Evolutionary conservation across 768 basidiomycete species (phyloP), one percentile per base, ranked within the genome.

Genomic region (Cyathus striatus): DNA sequence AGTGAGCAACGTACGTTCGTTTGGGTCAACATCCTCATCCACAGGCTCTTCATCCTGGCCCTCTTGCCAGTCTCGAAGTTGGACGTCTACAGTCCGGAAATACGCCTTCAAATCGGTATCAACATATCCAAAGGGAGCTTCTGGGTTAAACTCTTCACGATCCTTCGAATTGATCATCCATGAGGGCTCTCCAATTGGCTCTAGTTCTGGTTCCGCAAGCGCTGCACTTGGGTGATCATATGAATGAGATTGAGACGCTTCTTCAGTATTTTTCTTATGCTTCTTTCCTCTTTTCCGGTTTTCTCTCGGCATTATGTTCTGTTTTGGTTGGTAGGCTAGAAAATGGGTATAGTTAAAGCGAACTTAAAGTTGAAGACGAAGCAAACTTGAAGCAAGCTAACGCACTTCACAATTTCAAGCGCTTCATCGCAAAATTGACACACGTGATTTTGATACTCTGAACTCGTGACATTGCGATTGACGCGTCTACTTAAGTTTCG

Each of bases 41-140:
- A 38, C 54, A 42, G 58, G 51, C 14, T 30, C 63, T 18, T 65
- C 73, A n/a, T 68, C 60, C 2, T 67, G 65, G 12, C 61, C 66
- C 41, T 81, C 79, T 55, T 90, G 88, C 90, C 93, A 97, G 50
- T 86, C 81, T 38, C 81, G 81, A 30, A 96, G 82, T 57, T 93
- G 90, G 23, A 83, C 70, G 49, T 96, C 90, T 9, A 95, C 90
- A 1, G 82, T 90, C 35, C 86, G 69, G 54, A 96, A 95, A 64
- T 97, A 97, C 1, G 91, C 89, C 60, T 95, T 95, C 23, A 95
- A 70, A 56, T 95, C 93, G 16, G 78, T 76, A 50, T 95, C 92
- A 6, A 95, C 81, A 47, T 82, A 86, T 44, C 92, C 94, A 59
- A 93, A 96, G 2, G 93, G 92, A 34, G 87, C 86, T 46, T 90